phyloP scores from a whole-genome alignment of 192 early-diverging fungal species.

The Linnemannia zychae region DNA sequence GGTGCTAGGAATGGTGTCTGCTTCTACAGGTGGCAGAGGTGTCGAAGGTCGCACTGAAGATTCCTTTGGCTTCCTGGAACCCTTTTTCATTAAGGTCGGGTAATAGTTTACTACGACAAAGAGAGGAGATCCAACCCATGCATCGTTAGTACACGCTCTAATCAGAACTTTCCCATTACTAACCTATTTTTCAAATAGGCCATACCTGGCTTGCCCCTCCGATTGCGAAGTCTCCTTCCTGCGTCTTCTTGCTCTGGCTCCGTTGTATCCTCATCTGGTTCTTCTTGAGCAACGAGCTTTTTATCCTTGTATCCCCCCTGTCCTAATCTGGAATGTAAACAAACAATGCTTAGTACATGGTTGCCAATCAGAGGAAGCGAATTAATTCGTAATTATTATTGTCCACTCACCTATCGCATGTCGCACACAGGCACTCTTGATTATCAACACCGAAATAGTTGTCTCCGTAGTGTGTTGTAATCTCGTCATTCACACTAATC shows the following conservation, averaged over 20 bases:
- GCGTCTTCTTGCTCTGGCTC: background rate
- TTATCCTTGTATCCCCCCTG: slow-evolving; percentile 24
- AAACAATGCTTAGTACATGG: background rate
- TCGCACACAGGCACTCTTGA: slow-evolving; percentile 71
- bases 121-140: background rate
- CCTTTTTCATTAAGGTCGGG: slow-evolving; percentile 18
- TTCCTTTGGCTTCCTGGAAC: background rate
- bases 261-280: background rate
- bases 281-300: background rate
- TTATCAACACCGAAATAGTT: slow-evolving; percentile 75
- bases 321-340: background rate
- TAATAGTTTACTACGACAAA: slow-evolving; percentile 35
- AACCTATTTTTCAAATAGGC: no score
- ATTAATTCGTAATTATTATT: background rate
- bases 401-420: slow-evolving; percentile 64
- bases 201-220: background rate
- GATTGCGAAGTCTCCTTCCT: slow-evolving; percentile 2
- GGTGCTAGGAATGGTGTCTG: slow-evolving; percentile 31
- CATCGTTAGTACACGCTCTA: no score
- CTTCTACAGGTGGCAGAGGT: slow-evolving; percentile 22
- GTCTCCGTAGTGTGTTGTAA: slow-evolving; percentile 70
- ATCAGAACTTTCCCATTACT: no score
- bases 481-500: slow-evolving; percentile 69
- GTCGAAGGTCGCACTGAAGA: slow-evolving; percentile 13
- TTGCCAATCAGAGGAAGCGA: background rate